Evolutionary conservation across 345 rosid species (phyloP).

Genomic region (Camelina laxa): DNA sequence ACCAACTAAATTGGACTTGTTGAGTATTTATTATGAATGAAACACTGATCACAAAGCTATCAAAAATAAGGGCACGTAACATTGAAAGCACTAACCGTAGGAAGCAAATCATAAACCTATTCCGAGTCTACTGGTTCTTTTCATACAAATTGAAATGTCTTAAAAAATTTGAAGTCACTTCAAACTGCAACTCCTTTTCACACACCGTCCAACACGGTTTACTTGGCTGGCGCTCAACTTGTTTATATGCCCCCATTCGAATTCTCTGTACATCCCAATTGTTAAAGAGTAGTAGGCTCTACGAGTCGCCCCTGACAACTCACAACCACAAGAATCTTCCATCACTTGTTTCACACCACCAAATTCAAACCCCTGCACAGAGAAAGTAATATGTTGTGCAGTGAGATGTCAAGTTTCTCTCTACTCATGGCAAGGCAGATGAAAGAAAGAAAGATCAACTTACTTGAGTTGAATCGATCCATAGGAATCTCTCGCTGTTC

Average conservation of each 20-base stretch:
- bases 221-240: slow-evolving; percentile 15
- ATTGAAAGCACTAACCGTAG: background rate
- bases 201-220: slow-evolving; percentile 17
- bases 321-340: slow-evolving; percentile 10
- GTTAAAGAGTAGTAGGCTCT: background rate
- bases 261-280: slow-evolving; percentile 20
- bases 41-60: background rate
- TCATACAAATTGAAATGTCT: slow-evolving; percentile 22
- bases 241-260: background rate
- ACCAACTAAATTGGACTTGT: background rate
- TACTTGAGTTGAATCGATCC: slow-evolving; percentile 73
- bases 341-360: slow-evolving; percentile 11
- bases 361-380: slow-evolving; percentile 35
- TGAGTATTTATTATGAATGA: background rate
- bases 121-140: slow-evolving; percentile 12
- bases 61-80: background rate
- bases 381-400: background rate
- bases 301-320: background rate
- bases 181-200: background rate
- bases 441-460: slow-evolving; percentile 39
- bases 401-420: background rate
- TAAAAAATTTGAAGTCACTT: background rate
- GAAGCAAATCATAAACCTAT: background rate
- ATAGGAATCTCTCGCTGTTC: slow-evolving; percentile 79
- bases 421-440: background rate